These are phyloP conservation scores for Raphanus raphanistrum DNA, from an alignment of 345 rosid genomes.

Conservation along the genomic window DNA sequence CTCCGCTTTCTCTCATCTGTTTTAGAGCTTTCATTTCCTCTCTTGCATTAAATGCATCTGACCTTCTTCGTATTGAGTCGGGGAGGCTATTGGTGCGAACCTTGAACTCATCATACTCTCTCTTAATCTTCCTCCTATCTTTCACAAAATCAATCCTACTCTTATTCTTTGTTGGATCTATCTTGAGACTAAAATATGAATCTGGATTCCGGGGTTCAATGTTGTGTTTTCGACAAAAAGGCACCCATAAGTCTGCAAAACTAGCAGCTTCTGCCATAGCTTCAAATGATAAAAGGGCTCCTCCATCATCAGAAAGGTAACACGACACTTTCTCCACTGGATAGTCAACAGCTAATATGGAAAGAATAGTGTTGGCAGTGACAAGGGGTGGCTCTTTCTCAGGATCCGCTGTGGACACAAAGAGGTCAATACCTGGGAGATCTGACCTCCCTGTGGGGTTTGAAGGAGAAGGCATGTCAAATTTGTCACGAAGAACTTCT, in stretches of 20 bases:
- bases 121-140: not conserved
- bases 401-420: constrained; percentile 81
- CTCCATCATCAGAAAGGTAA: not conserved
- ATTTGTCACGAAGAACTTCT: constrained; percentile 1
- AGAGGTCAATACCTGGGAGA: constrained; percentile 75
- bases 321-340: not conserved
- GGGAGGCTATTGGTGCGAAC: not conserved
- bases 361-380: constrained; percentile 74
- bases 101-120: not conserved
- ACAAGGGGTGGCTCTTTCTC: constrained; percentile 85
- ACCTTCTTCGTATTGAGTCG: not conserved
- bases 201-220: not conserved
- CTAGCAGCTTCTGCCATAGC: constrained; percentile 1
- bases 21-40: not conserved
- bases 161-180: constrained; percentile 1
- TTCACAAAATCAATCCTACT: not conserved
- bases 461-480: constrained; percentile 4
- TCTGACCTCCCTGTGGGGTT: constrained; percentile 47
- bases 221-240: not conserved
- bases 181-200: not conserved
- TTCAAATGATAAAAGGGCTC: not conserved
- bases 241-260: not conserved
- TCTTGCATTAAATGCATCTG: not conserved
- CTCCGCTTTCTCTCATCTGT: not conserved
- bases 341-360: constrained; percentile 42